Base-by-base conservation (phyloP, 805 yeast species). In the Candida oleophila region DNA sequence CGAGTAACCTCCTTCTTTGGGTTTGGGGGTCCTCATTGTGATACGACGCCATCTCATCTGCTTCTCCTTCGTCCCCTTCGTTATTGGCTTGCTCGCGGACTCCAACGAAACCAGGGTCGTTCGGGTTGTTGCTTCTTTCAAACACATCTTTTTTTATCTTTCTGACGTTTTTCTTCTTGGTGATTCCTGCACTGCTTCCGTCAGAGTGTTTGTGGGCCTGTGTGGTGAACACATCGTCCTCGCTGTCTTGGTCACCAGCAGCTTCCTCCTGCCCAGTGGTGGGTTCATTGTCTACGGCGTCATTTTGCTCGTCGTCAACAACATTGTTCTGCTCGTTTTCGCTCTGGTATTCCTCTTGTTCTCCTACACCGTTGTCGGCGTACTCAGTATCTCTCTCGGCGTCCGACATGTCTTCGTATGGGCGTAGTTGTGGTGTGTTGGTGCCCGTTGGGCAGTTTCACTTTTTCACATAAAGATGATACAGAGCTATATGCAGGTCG, bases 1-100 rank as follows among this genome's bases (percentile, higher is more conserved):
- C 98, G 52, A 94, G 76, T 52, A 80, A 82, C 52, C 89, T 78
- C 60, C 96, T 82, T 60, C 77, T 82, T 47, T 84, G 56, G 12
- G 60, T 44, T 15, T 57, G 59, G 15, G 76, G 73, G 51, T 70
- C 74, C 50, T 69, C 68, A 50, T 62, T 60, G 33, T 52, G 40
- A 48, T 53, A 61, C 36, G 54, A 56, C 3, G 45, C 43, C 20
- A 45, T 45, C 22, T 42, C 46, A 16, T 48, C 53, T 30, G n/a
- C n/a, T 47, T 45, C 21, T 45, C 41, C 8, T 22, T 36, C 39
- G 4, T 36, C 39, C 8, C 22, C 21, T 9, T 36, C 18, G 19
- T 46, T 54, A 19, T 33, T 41, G 4, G 30, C 28, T 20, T 42
- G n/a, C 11, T 32, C 42, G 12, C 34, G 34, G 32, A 44, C 37